Evolutionary conservation across 225 moss, liverwort and hornwort species (phyloP).

Genomic region (Pseudisothecium myosuroides): DNA sequence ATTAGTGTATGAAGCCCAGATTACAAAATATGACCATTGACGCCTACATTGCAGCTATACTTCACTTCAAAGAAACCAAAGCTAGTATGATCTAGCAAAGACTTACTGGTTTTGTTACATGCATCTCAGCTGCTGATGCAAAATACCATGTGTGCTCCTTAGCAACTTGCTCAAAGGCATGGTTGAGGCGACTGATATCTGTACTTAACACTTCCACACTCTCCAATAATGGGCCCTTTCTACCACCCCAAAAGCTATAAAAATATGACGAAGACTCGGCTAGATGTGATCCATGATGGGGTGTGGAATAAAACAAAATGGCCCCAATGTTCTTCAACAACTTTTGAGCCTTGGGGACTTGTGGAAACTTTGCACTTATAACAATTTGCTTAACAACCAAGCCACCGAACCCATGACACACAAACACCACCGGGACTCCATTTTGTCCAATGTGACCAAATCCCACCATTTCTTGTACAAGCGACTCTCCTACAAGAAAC

Average conservation of each 20-base stretch:
- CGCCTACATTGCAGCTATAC: fast-evolving
- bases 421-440: not conserved
- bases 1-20: not conserved
- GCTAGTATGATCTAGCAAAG: fast-evolving
- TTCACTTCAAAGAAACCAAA: not conserved
- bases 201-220: not conserved
- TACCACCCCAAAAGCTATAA: not conserved
- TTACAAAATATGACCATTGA: not conserved
- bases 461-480: no score
- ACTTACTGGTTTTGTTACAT: not conserved
- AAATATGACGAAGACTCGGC: not conserved
- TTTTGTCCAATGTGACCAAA: no score
- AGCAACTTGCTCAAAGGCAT: not conserved
- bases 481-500: no score
- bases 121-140: not conserved
- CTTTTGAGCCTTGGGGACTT: not conserved
- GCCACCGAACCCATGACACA: not conserved
- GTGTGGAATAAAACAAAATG: not conserved
- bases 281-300: not conserved
- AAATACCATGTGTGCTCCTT: not conserved
- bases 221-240: not conserved
- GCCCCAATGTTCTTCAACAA: not conserved
- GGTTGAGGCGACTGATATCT: not conserved
- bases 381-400: not conserved
- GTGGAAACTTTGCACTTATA: not conserved